A percentile compares a stretch with the other conserved stretches of the same genome.
Evolutionary conservation across 257 asterid genomes (phyloP).

Genomic region (Gentiana straminea): DNA sequence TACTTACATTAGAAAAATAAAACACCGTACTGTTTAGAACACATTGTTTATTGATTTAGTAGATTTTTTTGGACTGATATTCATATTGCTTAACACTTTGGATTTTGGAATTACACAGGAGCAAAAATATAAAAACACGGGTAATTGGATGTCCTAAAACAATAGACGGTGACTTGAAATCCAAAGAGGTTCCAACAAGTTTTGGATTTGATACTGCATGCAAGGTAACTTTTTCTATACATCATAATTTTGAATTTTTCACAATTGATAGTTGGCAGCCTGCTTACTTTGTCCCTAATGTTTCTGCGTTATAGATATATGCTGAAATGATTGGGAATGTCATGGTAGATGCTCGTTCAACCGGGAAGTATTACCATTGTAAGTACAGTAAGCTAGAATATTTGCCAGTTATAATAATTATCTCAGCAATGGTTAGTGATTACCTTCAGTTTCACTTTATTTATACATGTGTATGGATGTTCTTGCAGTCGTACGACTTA

Average conservation of each 20-base stretch:
- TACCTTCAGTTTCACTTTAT: not conserved
- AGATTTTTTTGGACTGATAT: not conserved
- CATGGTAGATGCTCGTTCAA: conserved; percentile 95
- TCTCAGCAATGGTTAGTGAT: not conserved
- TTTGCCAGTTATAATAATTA: not conserved
- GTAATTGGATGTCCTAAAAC: conserved; percentile 99
- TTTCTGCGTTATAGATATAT: conserved; percentile 51
- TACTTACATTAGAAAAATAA: no score
- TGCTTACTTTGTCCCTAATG: conserved; percentile 1
- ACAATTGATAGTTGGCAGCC: not conserved
- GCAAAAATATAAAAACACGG: conserved; percentile 72
- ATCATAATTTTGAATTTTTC: not conserved
- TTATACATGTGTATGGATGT: not conserved
- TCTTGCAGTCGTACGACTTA: conserved; percentile 83
- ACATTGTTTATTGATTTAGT: not conserved
- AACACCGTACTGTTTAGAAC: no score
- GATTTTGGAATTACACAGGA: conserved; percentile 35
- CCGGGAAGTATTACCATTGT: conserved; percentile 99
- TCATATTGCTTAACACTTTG: not conserved
- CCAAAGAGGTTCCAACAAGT: conserved; percentile 91
- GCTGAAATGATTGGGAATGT: conserved; percentile 94
- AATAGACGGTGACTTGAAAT: conserved; percentile 93
- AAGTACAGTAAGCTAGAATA: conserved; percentile 16
- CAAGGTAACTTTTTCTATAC: conserved; percentile 53
- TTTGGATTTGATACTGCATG: conserved; percentile 99